Conservation (phyloP, 2,329 filamentous ascomycete species). For the Rhinocladiella similis region DNA sequence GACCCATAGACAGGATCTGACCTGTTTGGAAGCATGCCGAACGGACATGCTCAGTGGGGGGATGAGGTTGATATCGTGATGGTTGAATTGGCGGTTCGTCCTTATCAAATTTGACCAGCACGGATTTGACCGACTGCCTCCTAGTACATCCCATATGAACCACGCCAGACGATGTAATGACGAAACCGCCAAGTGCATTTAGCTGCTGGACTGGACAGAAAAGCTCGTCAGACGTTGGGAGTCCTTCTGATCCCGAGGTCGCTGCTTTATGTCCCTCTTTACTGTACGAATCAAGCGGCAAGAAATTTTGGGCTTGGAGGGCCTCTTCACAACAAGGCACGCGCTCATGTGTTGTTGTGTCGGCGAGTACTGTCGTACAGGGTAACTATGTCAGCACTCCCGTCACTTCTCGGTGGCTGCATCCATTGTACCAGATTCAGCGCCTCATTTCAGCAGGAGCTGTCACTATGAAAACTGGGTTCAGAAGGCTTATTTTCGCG, state of each 20-base stretch:
- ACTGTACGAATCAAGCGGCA: not conserved
- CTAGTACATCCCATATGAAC: not conserved
- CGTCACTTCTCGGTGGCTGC: not conserved
- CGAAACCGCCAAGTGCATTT: too few species aligned
- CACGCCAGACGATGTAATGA: not conserved
- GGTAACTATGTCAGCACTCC: not conserved
- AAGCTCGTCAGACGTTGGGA: not conserved
- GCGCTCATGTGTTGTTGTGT: not conserved
- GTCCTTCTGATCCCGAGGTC: not conserved
- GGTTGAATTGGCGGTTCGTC: constrained; percentile 5
- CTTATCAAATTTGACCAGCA: constrained; percentile 4
- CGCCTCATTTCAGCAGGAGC: not conserved
- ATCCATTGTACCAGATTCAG: not conserved
- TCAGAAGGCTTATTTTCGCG: too few species aligned
- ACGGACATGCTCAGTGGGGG: not conserved
- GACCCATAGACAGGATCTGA: constrained; percentile 7
- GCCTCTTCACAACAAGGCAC: not conserved
- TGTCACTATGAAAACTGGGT: too few species aligned
- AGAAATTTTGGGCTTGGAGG: not conserved
- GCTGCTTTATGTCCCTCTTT: not conserved
- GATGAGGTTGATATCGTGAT: constrained; percentile 1
- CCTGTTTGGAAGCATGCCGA: constrained; percentile 6
- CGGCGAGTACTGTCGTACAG: not conserved
- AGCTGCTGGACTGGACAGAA: too few species aligned
- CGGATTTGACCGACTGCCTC: too few species aligned